Base-by-base conservation (phyloP, 225 moss, liverwort and hornwort species). In the Takakia lepidozioides region DNA sequence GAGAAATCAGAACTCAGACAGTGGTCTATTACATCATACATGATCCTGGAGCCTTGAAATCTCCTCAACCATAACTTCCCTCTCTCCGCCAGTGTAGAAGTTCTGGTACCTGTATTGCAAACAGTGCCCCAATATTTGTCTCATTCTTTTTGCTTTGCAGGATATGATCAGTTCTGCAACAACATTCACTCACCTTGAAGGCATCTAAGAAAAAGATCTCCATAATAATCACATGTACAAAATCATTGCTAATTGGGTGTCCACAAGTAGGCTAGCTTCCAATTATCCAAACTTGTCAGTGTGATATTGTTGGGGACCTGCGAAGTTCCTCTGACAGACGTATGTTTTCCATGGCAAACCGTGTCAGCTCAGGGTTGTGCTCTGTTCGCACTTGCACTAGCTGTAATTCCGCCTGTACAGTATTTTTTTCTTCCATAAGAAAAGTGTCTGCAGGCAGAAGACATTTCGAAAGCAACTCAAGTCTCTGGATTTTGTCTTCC, bases 271-370 rank as follows among this genome's bases (percentile, higher is more conserved):
- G n/a, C n/a, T n/a, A n/a, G n/a, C n/a, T n/a, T n/a, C n/a, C n/a
- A n/a, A n/a, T n/a, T n/a, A n/a, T n/a, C n/a, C n/a, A n/a, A n/a
- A n/a, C n/a, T n/a, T n/a, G n/a, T n/a, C n/a, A n/a, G n/a, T n/a
- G n/a, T n/a, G n/a, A n/a, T n/a, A n/a, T n/a, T n/a, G n/a, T n/a
- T n/a, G n/a, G n/a, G n/a, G 75, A 93, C 93, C 85, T 93, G 57
- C 76, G 56, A 71, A 83, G 57, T 46, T 93, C 69, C 63, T 76
- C 84, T 69, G 71, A 69, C 46, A 87, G 69, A 15, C 74, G 73
- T 15, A 92, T 74, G 41, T 82, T 87, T 57, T 92, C 88, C 75
- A 88, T 72, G 1, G 76, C 88, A 47, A 86, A 72, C 37, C 78
- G 78, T 36, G 86, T 88, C 51, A 88, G 53, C 65, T 93, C 86